Conservation (phyloP, 2,329 filamentous ascomycete genomes). For the Trichoderma citrinoviride region DNA sequence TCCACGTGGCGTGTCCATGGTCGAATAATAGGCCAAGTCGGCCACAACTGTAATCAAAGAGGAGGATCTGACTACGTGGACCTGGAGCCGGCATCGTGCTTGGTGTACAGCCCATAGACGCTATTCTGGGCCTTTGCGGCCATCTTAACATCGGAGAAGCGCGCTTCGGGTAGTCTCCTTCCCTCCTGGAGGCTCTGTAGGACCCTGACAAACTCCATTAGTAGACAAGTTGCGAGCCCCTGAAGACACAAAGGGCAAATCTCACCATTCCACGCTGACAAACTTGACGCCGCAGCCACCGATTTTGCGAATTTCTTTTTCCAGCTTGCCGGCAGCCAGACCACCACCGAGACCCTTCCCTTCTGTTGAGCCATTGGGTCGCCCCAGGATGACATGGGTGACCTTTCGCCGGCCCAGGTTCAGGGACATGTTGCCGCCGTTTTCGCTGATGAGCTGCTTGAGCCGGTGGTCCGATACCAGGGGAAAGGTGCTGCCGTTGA, state of each 20-base stretch:
- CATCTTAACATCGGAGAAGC: constrained; percentile 64
- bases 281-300: constrained; percentile 72
- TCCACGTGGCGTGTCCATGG: background rate
- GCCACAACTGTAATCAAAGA: background rate
- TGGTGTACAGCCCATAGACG: constrained; percentile 53
- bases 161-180: constrained; percentile 70
- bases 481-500: constrained; percentile 84
- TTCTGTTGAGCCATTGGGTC: constrained; percentile 43
- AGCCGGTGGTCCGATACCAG: constrained; percentile 81
- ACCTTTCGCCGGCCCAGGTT: constrained; percentile 70
- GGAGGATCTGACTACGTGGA: background rate
- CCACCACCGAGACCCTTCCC: constrained; percentile 78
- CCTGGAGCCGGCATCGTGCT: background rate
- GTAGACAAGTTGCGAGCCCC: background rate
- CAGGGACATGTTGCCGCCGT: constrained; percentile 71
- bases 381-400: constrained; percentile 81
- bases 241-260: constrained; percentile 22
- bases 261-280: constrained; percentile 76
- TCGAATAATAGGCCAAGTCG: background rate
- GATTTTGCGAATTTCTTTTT: constrained; percentile 70
- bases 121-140: constrained; percentile 62
- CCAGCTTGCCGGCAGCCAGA: constrained; percentile 72
- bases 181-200: constrained; percentile 78
- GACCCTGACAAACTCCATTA: constrained; percentile 51
- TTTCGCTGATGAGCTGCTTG: constrained; percentile 70